A percentile compares a stretch with the other conserved stretches of the same genome.
Evolutionary conservation across 2,329 filamentous ascomycete genomes (phyloP).

Genomic region (Colletotrichum incanum): DNA sequence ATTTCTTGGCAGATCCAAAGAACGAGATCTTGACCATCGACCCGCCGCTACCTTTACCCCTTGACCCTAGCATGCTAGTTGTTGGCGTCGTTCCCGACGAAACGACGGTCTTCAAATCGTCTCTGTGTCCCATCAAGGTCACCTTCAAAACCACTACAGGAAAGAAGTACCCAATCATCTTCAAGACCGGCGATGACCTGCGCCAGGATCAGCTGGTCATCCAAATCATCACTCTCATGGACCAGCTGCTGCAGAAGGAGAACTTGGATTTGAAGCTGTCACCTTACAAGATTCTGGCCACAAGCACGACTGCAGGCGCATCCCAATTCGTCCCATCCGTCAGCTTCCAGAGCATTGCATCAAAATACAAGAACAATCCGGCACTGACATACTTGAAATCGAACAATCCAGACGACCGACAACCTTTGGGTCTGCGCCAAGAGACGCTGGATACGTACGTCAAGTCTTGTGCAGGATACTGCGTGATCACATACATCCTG

Average conservation of each 20-base stretch:
- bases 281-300: conserved; percentile 96
- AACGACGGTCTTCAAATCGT: conserved; percentile 95
- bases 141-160: conserved; percentile 88
- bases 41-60: conserved; percentile 86
- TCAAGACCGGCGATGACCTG: conserved; percentile 97
- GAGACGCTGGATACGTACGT: conserved; percentile 96
- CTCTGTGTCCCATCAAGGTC: conserved; percentile 90
- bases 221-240: conserved; percentile 95
- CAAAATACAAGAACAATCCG: conserved; percentile 82
- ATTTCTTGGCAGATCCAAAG: conserved; percentile 87
- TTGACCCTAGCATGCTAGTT: conserved; percentile 87
- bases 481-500: conserved; percentile 97
- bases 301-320: conserved; percentile 88
- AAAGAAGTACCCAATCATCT: conserved; percentile 90
- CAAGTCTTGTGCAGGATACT: conserved; percentile 96
- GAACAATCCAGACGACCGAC: conserved; percentile 89
- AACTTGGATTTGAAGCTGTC: conserved; percentile 96
- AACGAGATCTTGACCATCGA: conserved; percentile 90
- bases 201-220: conserved; percentile 98
- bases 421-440: conserved; percentile 88
- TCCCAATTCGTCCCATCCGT: conserved; percentile 94
- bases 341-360: conserved; percentile 85
- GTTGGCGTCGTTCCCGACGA: conserved; percentile 87
- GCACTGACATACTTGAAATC: conserved; percentile 88
- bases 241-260: conserved; percentile 93